These are phyloP conservation scores for Turritis glabra DNA, from an alignment of 345 rosid genomes.

Conservation along the genomic window DNA sequence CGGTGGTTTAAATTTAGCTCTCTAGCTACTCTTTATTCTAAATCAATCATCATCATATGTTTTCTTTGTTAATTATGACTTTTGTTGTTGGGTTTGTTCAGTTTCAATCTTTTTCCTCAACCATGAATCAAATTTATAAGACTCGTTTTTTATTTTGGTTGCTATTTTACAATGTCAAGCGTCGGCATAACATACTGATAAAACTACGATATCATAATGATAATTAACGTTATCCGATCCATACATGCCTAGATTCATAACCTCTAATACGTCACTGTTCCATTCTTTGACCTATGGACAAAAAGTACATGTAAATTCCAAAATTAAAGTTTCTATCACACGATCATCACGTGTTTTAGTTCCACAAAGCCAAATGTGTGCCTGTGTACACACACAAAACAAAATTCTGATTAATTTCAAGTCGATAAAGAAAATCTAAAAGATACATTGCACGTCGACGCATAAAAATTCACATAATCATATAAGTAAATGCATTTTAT, in stretches of 20 bases:
- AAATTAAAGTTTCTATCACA: constrained; percentile 1
- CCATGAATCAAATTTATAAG: neutral
- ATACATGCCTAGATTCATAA: constrained; percentile 1
- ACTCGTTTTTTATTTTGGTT: neutral
- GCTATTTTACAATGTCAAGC: neutral
- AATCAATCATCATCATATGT: neutral
- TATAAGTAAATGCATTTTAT: neutral
- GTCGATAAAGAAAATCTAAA: neutral
- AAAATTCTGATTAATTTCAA: neutral
- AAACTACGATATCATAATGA: neutral
- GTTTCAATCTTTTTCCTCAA: neutral
- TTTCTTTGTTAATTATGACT: neutral
- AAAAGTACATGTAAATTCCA: constrained; percentile 12
- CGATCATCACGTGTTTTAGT: constrained; percentile 24
- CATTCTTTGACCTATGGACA: constrained; percentile 12
- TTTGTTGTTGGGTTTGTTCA: neutral
- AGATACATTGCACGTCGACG: neutral
- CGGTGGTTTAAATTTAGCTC: neutral
- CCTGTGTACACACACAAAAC: neutral
- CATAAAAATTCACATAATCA: neutral
- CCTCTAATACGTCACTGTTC: constrained; percentile 8
- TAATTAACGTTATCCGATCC: neutral
- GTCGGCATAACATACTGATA: neutral
- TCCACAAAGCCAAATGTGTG: constrained; percentile 12
- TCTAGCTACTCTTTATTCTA: neutral